Evolutionary conservation across 163 green algal genomes (phyloP).

Genomic region (Chlamydomonas reinhardtii): DNA sequence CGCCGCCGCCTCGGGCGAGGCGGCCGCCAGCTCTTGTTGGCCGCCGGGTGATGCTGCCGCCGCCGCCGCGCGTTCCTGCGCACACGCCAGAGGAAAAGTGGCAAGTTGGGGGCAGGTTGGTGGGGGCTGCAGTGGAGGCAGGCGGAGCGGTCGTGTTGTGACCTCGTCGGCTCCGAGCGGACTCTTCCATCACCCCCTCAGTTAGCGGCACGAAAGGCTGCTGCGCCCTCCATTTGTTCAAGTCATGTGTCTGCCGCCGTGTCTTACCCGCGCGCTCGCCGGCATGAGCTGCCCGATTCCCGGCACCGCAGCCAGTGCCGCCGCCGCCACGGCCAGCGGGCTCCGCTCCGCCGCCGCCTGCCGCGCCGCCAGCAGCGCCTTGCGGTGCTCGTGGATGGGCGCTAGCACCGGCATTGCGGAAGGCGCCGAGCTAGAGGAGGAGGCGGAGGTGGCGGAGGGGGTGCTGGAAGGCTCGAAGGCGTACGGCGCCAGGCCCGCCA

Average conservation of each 20-base stretch:
- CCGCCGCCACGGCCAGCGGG: not conserved
- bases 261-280: not conserved
- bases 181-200: too few species aligned
- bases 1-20: not conserved
- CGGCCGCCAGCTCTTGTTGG: not conserved
- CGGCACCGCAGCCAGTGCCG: not conserved
- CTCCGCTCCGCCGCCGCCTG: not conserved
- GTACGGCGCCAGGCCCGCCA: not conserved
- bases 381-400: slow-evolving; percentile 31
- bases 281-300: not conserved
- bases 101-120: too few species aligned
- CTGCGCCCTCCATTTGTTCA: too few species aligned
- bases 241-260: too few species aligned
- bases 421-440: not conserved
- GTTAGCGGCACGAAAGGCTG: too few species aligned
- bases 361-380: not conserved
- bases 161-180: too few species aligned
- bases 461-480: slow-evolving; percentile 11
- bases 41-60: not conserved
- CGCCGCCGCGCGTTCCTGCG: too few species aligned
- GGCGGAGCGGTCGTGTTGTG: too few species aligned
- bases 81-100: too few species aligned
- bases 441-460: too few species aligned
- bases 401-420: not conserved
- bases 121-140: too few species aligned